These are phyloP conservation scores for Juncus effusus DNA, from an alignment of 176 grass and related monocot genomes.

Conservation along the genomic window DNA sequence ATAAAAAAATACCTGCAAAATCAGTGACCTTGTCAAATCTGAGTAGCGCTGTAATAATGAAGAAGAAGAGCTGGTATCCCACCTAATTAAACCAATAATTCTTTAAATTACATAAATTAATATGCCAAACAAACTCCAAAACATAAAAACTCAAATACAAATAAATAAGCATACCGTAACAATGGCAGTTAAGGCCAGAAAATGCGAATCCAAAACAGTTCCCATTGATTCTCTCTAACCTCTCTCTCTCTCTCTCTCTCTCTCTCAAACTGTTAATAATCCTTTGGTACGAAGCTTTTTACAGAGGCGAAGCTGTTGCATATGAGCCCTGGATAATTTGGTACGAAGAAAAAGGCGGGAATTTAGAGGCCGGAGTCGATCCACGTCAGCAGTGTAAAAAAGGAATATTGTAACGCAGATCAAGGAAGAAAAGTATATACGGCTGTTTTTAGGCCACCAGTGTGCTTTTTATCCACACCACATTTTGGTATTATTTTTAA, in stretches of 20 bases:
- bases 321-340: not conserved
- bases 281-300: not conserved
- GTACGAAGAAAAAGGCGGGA: not conserved
- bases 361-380: constrained; percentile 1
- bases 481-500: not conserved
- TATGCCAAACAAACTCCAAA: not conserved
- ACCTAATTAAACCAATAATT: constrained; percentile 37
- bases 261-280: constrained; percentile 16
- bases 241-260: not conserved
- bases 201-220: constrained; percentile 78
- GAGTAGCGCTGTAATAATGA: constrained; percentile 85
- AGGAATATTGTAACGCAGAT: not conserved
- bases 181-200: constrained; percentile 87
- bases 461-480: constrained; percentile 8
- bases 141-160: not conserved
- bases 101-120: constrained; percentile 4
- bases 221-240: constrained; percentile 44
- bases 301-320: not conserved
- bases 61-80: constrained; percentile 89
- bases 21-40: constrained; percentile 91
- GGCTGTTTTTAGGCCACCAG: constrained; percentile 19
- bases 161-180: constrained; percentile 50
- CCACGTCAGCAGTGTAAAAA: not conserved
- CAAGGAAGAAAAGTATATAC: not conserved
- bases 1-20: constrained; percentile 61